A percentile compares a stretch with the other conserved stretches of the same genome.
Conservation (phyloP, 2,329 filamentous ascomycete genomes). For the Pyrenophora tritici-repentis region DNA sequence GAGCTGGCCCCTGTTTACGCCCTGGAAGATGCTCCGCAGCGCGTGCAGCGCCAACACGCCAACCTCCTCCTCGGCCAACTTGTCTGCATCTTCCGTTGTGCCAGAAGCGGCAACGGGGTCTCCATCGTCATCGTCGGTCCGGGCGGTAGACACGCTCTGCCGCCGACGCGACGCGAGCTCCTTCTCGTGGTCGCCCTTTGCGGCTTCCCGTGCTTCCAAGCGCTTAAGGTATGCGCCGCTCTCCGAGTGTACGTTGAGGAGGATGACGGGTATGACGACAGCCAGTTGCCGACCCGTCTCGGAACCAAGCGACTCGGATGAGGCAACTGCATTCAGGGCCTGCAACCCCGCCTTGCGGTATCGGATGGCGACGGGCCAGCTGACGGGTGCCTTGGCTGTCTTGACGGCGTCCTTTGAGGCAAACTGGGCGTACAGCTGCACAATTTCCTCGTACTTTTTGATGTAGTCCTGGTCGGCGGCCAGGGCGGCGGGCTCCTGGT, state of each 20-base stretch:
- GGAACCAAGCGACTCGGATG: conserved; percentile 77
- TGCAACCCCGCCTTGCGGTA: conserved; percentile 60
- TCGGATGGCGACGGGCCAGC: conserved; percentile 75
- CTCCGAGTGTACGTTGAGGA: conserved; percentile 83
- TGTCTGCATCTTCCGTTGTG: conserved; percentile 85
- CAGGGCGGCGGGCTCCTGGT: conserved; percentile 84
- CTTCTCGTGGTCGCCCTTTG: conserved; percentile 70
- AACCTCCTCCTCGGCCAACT: conserved; percentile 85
- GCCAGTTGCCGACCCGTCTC: conserved; percentile 77
- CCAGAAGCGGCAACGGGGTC: conserved; percentile 71
- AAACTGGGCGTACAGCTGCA: conserved; percentile 77
- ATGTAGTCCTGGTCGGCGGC: conserved; percentile 85
- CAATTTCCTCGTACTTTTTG: conserved; percentile 79
- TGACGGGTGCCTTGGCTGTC: conserved; percentile 55
- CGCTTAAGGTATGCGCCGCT: conserved; percentile 71
- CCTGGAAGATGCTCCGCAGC: conserved; percentile 81
- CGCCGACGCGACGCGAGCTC: conserved; percentile 69
- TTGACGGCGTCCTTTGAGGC: conserved; percentile 66
- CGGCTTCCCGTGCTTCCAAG: conserved; percentile 68
- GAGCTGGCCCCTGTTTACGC: conserved; percentile 81
- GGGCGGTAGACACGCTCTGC: conserved; percentile 78
- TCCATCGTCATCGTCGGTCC: conserved; percentile 70
- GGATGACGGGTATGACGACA: conserved; percentile 79
- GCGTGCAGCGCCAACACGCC: conserved; percentile 83
- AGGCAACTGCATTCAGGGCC: conserved; percentile 78